These are phyloP conservation scores for Oidiodendron maius DNA, from an alignment of 495 filamentous ascomycete species.

Conservation along the genomic window DNA sequence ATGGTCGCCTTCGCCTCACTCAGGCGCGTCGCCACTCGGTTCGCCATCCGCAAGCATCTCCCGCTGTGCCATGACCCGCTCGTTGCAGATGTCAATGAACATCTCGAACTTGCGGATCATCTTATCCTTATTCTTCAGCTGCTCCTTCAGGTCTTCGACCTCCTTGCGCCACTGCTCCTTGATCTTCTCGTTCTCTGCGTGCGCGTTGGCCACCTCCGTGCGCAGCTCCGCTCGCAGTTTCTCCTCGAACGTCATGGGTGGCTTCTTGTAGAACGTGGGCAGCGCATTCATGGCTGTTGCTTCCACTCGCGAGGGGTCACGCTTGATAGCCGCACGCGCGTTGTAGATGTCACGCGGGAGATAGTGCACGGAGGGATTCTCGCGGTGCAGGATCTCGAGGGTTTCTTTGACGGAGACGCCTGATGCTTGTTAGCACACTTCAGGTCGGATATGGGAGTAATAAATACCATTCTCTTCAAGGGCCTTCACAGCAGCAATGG, in stretches of 20 bases:
- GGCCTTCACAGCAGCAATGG: slow-evolving; percentile 49
- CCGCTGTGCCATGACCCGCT: slow-evolving; percentile 47
- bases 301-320: slow-evolving; percentile 48
- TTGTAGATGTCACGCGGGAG: slow-evolving; percentile 54
- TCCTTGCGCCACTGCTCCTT: slow-evolving; percentile 40
- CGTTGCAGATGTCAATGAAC: slow-evolving; percentile 56
- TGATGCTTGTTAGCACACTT: slow-evolving; percentile 14
- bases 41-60: slow-evolving; percentile 29
- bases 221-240: slow-evolving; percentile 47
- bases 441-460: slow-evolving; percentile 18
- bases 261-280: slow-evolving; percentile 48
- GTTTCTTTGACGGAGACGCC: slow-evolving; percentile 50
- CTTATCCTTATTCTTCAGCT: slow-evolving; percentile 44
- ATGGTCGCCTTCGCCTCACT: no score
- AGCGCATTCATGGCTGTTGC: slow-evolving; percentile 43
- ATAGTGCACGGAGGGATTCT: slow-evolving; percentile 46
- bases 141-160: slow-evolving; percentile 40
- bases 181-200: slow-evolving; percentile 41
- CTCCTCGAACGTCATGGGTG: slow-evolving; percentile 48
- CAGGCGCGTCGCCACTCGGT: slow-evolving; percentile 1
- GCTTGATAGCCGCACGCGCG: slow-evolving; percentile 50
- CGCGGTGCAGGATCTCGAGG: slow-evolving; percentile 47
- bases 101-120: slow-evolving; percentile 51
- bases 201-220: slow-evolving; percentile 40
- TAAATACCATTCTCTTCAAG: slow-evolving; percentile 45